Percentiles rank a stretch among this genome's conserved stretches.
These are phyloP conservation scores for Pythium guiyangense DNA, from an alignment of 352 stramenopile species.

Conservation along the genomic window DNA sequence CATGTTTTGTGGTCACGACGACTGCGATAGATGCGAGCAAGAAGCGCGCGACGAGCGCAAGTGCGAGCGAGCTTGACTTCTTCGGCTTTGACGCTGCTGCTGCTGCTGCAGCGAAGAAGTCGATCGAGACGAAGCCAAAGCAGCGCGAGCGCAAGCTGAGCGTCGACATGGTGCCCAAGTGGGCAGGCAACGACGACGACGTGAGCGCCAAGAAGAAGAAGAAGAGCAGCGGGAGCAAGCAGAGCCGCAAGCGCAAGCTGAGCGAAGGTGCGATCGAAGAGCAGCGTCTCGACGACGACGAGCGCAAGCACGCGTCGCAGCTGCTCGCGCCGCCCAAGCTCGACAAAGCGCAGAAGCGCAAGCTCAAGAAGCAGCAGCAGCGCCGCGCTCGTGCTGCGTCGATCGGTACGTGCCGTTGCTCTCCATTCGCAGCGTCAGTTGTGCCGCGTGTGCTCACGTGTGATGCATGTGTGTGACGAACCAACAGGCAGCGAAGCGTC, in stretches of 20 bases:
- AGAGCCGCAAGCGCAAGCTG: slow-evolving; percentile 77
- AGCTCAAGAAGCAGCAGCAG: slow-evolving; percentile 39
- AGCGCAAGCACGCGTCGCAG: slow-evolving; percentile 59
- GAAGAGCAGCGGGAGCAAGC: slow-evolving; percentile 52
- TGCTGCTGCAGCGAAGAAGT: slow-evolving; percentile 7
- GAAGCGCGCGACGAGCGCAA: slow-evolving; percentile 15
- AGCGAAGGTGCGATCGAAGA: slow-evolving; percentile 77
- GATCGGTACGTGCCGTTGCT: slow-evolving; percentile 14
- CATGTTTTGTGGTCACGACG: not conserved
- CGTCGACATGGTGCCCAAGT: slow-evolving; percentile 61
- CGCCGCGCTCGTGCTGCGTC: slow-evolving; percentile 38
- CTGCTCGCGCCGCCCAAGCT: slow-evolving; percentile 56
- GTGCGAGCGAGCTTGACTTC: slow-evolving; percentile 66
- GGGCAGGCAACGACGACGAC: slow-evolving; percentile 50
- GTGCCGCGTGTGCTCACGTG: not conserved
- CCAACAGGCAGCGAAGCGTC: slow-evolving; percentile 18
- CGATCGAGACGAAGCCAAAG: slow-evolving; percentile 18
- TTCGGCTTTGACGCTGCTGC: slow-evolving; percentile 78
- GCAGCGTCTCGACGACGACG: slow-evolving; percentile 59
- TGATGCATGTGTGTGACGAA: too few relatives aligned
- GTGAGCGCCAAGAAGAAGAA: slow-evolving; percentile 20
- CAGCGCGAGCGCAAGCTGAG: slow-evolving; percentile 56
- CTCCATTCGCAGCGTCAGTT: too few relatives aligned
- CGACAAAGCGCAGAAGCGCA: slow-evolving; percentile 30
- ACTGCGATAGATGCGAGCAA: slow-evolving; percentile 13